phyloP scores from a whole-genome alignment of 768 basidiomycete genomes.

The Lactarius sp. region DNA sequence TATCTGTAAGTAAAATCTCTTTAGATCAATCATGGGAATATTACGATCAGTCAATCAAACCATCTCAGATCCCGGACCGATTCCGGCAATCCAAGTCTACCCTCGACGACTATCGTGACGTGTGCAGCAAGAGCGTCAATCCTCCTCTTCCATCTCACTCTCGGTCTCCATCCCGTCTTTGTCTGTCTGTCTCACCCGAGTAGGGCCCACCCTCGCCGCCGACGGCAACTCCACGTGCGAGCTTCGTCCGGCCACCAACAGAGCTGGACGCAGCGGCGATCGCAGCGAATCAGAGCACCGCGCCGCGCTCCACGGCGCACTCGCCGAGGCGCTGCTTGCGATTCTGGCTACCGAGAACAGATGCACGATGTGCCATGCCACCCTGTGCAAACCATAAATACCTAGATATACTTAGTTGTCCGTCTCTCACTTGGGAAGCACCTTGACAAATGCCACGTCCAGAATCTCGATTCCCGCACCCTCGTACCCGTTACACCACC shows the following conservation, averaged over 20 bases:
- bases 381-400: constrained; percentile 35
- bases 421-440: constrained; percentile 31
- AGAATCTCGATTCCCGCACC: constrained; percentile 73
- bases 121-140: no score
- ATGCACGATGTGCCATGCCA: constrained; percentile 47
- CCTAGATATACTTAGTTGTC: neutral
- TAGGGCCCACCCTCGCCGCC: constrained; percentile 7
- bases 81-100: no score
- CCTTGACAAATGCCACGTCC: constrained; percentile 58
- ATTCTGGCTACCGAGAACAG: constrained; percentile 23
- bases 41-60: no score
- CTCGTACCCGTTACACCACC: constrained; percentile 77
- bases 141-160: constrained; percentile 16
- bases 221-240: constrained; percentile 15
- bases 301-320: constrained; percentile 55
- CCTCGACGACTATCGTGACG: constrained; percentile 23
- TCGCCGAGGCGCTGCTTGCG: constrained; percentile 60
- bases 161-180: constrained; percentile 6
- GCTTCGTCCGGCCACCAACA: constrained; percentile 14
- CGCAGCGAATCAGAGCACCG: constrained; percentile 36
- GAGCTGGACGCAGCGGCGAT: constrained; percentile 12
- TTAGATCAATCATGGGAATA: no score
- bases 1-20: no score
- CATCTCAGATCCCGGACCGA: no score
- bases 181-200: constrained; percentile 12